Evolutionary conservation across 345 rosid genomes (phyloP).

Genomic region (Chamaenerion angustifolium): DNA sequence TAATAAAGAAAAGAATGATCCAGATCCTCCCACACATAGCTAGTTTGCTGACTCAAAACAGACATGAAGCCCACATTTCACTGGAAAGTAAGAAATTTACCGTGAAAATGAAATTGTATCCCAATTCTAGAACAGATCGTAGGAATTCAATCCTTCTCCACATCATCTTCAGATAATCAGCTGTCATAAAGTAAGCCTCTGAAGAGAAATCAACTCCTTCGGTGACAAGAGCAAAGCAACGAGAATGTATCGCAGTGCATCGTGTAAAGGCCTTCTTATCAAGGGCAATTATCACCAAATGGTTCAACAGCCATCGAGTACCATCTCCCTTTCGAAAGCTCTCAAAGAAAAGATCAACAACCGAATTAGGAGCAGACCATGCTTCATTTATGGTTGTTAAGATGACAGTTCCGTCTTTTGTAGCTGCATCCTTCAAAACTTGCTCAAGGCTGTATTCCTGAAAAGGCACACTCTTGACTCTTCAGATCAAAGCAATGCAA

Average conservation of each 20-base stretch:
- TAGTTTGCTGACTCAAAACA: background rate
- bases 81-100: slow-evolving; percentile 13
- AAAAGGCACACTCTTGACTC: slow-evolving; percentile 8
- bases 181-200: slow-evolving; percentile 83
- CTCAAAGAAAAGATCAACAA: slow-evolving; percentile 59
- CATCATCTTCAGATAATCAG: slow-evolving; percentile 75
- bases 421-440: slow-evolving; percentile 49
- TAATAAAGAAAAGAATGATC: no score
- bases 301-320: slow-evolving; percentile 48
- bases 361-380: slow-evolving; percentile 58
- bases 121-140: slow-evolving; percentile 65
- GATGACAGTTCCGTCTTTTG: slow-evolving; percentile 43
- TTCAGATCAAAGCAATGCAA: background rate
- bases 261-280: slow-evolving; percentile 55
- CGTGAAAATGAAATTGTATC: slow-evolving; percentile 79
- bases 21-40: background rate
- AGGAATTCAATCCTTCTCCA: slow-evolving; percentile 83
- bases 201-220: slow-evolving; percentile 50
- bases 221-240: slow-evolving; percentile 61
- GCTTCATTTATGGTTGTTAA: slow-evolving; percentile 76
- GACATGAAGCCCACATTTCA: background rate
- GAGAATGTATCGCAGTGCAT: slow-evolving; percentile 38
- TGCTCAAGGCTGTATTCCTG: slow-evolving; percentile 40
- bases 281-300: slow-evolving; percentile 61
- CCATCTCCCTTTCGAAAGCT: slow-evolving; percentile 59